These are phyloP conservation scores for Syzygium aqueum DNA, from an alignment of 345 rosid genomes.

Conservation along the genomic window DNA sequence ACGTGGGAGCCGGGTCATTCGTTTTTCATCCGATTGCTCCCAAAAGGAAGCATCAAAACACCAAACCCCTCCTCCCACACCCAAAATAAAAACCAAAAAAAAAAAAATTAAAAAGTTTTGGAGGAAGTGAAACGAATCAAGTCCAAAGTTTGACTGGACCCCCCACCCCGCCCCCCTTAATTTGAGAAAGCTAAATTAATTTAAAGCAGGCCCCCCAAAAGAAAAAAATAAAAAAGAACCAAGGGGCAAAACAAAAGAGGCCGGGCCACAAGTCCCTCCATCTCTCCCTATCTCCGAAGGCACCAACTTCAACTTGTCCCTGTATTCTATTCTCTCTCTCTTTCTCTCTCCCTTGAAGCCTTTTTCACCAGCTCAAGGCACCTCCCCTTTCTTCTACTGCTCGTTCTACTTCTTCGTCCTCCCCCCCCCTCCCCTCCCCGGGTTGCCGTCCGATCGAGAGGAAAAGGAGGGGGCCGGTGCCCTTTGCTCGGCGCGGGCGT, in stretches of 20 bases:
- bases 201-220: neutral
- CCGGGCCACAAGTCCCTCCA: neutral
- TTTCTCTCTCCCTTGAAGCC: neutral
- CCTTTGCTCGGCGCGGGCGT: neutral
- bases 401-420: neutral
- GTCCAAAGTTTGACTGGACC: slow-evolving; percentile 7
- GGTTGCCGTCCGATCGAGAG: neutral
- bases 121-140: slow-evolving; percentile 7
- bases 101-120: neutral
- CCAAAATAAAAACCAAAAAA: neutral
- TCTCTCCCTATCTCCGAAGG: neutral
- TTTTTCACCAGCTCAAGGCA: neutral
- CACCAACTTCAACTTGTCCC: neutral
- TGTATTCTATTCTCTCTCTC: neutral
- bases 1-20: neutral
- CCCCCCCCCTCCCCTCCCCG: neutral
- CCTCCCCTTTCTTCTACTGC: neutral
- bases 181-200: neutral
- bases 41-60: neutral
- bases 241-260: neutral
- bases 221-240: neutral
- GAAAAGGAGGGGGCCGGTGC: neutral
- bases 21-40: neutral
- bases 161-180: neutral
- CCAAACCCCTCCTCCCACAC: neutral